Conservation (phyloP, 2,329 filamentous ascomycete genomes). For the Fusarium sp. region DNA sequence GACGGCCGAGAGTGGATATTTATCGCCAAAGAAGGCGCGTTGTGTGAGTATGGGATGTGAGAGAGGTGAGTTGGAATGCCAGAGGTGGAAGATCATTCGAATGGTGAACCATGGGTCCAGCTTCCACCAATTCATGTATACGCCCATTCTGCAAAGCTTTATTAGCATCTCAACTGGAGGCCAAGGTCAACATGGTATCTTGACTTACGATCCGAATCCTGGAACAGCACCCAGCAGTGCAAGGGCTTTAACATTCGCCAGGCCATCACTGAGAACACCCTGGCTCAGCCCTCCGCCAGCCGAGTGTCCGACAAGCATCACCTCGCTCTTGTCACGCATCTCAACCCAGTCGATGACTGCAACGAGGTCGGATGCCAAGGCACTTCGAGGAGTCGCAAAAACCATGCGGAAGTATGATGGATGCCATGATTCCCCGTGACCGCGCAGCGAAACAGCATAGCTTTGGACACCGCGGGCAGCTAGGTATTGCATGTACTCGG, state of each 20-base stretch:
- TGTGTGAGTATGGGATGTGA: constrained; percentile 62
- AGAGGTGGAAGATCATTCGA: constrained; percentile 58
- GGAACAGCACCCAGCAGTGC: constrained; percentile 61
- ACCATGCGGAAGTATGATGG: constrained; percentile 62
- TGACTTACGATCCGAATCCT: constrained; percentile 52
- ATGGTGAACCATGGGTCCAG: constrained; percentile 62
- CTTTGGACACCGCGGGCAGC: constrained; percentile 57
- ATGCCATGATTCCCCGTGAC: constrained; percentile 65
- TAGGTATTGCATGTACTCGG: constrained; percentile 63
- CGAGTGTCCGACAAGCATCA: constrained; percentile 63
- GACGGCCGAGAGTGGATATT: constrained; percentile 55
- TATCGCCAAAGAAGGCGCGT: constrained; percentile 62
- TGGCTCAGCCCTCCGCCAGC: constrained; percentile 64
- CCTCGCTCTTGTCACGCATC: constrained; percentile 43
- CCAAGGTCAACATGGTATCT: neutral
- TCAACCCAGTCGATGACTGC: constrained; percentile 56
- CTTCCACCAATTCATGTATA: constrained; percentile 60
- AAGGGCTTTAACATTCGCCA: constrained; percentile 57
- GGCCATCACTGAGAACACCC: constrained; percentile 57
- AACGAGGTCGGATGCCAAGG: constrained; percentile 59
- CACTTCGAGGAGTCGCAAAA: constrained; percentile 57
- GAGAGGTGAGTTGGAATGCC: constrained; percentile 64
- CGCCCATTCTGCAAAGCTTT: constrained; percentile 52
- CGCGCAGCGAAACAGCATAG: constrained; percentile 65
- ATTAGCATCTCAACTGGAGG: constrained; percentile 7